Evolutionary conservation across 768 basidiomycete genomes (phyloP).

Genomic region (Crucibulum laeve): DNA sequence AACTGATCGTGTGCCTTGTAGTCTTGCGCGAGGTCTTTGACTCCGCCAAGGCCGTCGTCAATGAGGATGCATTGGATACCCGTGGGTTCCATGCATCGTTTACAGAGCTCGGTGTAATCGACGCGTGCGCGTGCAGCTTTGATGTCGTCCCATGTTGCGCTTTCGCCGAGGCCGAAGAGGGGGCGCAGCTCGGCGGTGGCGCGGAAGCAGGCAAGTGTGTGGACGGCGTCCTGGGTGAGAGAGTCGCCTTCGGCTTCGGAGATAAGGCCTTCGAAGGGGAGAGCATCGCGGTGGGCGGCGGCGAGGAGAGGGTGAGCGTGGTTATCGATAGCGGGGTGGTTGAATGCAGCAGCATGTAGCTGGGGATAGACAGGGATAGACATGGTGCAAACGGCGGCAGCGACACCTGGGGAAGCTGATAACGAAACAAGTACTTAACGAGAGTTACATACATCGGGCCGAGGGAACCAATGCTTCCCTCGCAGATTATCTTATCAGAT

Average conservation of each 20-base stretch:
- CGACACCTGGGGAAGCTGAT: neutral
- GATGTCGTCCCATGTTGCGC: conserved; percentile 53
- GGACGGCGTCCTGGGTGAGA: conserved; percentile 41
- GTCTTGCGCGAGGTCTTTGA: conserved; percentile 40
- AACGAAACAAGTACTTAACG: neutral
- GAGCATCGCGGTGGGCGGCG: conserved; percentile 31
- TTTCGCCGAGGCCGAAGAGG: conserved; percentile 39
- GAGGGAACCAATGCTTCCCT: neutral
- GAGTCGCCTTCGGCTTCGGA: conserved; percentile 60
- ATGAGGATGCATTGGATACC: conserved; percentile 67
- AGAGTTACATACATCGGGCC: neutral
- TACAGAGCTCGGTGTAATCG: conserved; percentile 57
- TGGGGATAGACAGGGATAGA: conserved; percentile 8
- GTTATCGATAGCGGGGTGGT: conserved; percentile 66
- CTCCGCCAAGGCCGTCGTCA: conserved; percentile 65
- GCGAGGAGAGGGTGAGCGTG: conserved; percentile 72
- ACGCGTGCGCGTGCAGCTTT: conserved; percentile 38
- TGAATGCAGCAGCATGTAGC: conserved; percentile 24
- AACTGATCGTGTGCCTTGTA: conserved; percentile 63
- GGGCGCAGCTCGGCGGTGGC: conserved; percentile 51
- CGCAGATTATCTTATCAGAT: conserved; percentile 18
- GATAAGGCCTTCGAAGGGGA: conserved; percentile 61
- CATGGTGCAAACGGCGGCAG: neutral
- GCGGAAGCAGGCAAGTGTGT: conserved; percentile 56
- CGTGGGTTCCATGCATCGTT: conserved; percentile 45